Base-by-base conservation (phyloP, 2,329 filamentous ascomycete species). In the Botrytis elliptica region DNA sequence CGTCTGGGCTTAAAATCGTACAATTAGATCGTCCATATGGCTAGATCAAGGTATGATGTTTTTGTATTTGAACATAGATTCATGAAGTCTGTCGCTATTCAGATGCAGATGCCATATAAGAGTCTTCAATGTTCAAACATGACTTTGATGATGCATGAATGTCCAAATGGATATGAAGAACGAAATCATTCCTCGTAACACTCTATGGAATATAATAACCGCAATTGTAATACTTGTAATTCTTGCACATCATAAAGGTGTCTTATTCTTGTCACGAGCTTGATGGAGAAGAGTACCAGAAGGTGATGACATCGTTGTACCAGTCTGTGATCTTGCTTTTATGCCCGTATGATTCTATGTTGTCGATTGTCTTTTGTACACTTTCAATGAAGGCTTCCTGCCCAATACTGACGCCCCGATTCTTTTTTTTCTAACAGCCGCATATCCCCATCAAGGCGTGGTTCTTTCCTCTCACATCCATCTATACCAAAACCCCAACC, bases 361-460 rank as follows among this genome's bases (percentile, higher is more conserved):
- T 71, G 66, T 55, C 64, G 49, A 68, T 75, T 76, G 73, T 77
- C 75, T 79, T 79, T 78, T 79, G 76, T 81, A 81, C 79, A 80
- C 73, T 75, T 74, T 52, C 68, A 73, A 73, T 72, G 65, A 73
- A 59, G 42, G 71, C 69, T 63, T n/a, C 66, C 68, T 46, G 70
- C 49, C 63, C 46, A 57, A 69, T 63, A 49, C 70, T 69, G 55
- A 73, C 64, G n/a, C 60, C 62, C 29, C 40, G 36, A n/a, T n/a
- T 71, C 63, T 38, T 60, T 73, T 44, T 44, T 44, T 40, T 22
- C 57, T 40, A 33, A 60, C n/a, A 65, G 64, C n/a, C 42, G n/a
- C 63, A 14, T 57, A 46, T 29, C n/a, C 57, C n/a, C 42, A 46
- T 64, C 18, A 5, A 68, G 33, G 55, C 40, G 29, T n/a, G 20